These are phyloP conservation scores for Pseudogymnoascus sp. DNA, from an alignment of 2,329 filamentous ascomycete genomes.

Conservation along the genomic window DNA sequence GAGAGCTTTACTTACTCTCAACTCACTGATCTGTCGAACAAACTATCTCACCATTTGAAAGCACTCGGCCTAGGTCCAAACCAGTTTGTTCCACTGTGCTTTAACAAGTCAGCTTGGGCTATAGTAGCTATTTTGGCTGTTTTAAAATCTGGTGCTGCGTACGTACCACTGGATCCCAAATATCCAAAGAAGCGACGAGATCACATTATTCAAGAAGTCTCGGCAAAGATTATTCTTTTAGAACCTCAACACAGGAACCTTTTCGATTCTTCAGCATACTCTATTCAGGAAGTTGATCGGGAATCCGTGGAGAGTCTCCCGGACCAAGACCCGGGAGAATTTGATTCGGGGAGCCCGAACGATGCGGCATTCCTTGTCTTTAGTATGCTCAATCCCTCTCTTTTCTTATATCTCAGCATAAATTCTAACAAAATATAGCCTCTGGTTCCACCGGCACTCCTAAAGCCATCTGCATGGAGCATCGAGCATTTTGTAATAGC, in stretches of 20 bases:
- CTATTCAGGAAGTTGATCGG: not conserved
- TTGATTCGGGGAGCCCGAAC: not conserved
- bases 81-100: slow-evolving; percentile 19
- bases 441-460: slow-evolving; percentile 44
- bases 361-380: slow-evolving; percentile 8
- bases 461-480: slow-evolving; percentile 38
- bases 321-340: not conserved
- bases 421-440: slow-evolving; percentile 16
- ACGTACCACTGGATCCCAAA: slow-evolving; percentile 24
- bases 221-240: not conserved
- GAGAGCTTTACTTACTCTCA: slow-evolving; percentile 16
- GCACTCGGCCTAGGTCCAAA: slow-evolving; percentile 13
- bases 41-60: slow-evolving; percentile 16
- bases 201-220: slow-evolving; percentile 12
- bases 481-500: slow-evolving; percentile 18
- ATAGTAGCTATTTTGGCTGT: slow-evolving; percentile 22
- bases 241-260: slow-evolving; percentile 24
- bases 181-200: slow-evolving; percentile 19
- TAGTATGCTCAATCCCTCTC: slow-evolving; percentile 18
- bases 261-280: slow-evolving; percentile 19
- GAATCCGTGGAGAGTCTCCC: not conserved
- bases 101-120: slow-evolving; percentile 21
- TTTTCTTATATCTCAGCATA: not conserved
- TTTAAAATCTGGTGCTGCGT: slow-evolving; percentile 24
- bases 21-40: slow-evolving; percentile 12